phyloP scores from a whole-genome alignment of 108 stramenopile species.

The Cyclostephanos invisitatus region DNA sequence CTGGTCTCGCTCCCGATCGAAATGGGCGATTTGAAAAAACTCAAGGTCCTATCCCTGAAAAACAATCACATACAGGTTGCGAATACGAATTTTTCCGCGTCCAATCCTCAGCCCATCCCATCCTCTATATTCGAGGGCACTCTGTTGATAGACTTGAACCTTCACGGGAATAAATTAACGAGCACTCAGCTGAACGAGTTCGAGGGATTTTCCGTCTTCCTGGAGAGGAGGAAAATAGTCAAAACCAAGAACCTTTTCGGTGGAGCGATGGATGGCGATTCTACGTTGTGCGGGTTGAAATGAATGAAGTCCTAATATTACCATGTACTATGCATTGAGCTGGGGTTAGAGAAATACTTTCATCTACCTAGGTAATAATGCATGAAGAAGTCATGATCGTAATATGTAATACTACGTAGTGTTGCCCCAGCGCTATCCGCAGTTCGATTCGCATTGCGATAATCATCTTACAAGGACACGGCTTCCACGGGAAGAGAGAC shows the following conservation, averaged over 20 bases:
- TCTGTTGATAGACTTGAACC: constrained; percentile 79
- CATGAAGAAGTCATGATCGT: no score
- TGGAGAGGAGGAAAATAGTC: constrained; percentile 78
- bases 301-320: constrained; percentile 14
- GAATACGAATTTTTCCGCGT: constrained; percentile 50
- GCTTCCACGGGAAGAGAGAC: constrained; percentile 5
- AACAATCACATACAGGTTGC: constrained; percentile 64
- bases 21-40: constrained; percentile 62
- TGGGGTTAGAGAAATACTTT: background rate
- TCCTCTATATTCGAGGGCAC: constrained; percentile 66
- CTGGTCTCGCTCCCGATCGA: constrained; percentile 64
- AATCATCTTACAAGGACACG: background rate
- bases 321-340: background rate
- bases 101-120: constrained; percentile 82
- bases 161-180: constrained; percentile 81
- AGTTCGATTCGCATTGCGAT: background rate
- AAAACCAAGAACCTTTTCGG: constrained; percentile 74
- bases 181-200: constrained; percentile 77
- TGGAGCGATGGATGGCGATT: constrained; percentile 63
- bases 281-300: constrained; percentile 73
- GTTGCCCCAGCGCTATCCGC: no score
- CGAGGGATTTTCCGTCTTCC: constrained; percentile 72
- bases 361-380: background rate
- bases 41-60: constrained; percentile 72
- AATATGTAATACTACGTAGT: no score